Evolutionary conservation across 1,139 yeast genomes (phyloP), one percentile per base, ranked within the genome.

Genomic region (Pichia sp.): DNA sequence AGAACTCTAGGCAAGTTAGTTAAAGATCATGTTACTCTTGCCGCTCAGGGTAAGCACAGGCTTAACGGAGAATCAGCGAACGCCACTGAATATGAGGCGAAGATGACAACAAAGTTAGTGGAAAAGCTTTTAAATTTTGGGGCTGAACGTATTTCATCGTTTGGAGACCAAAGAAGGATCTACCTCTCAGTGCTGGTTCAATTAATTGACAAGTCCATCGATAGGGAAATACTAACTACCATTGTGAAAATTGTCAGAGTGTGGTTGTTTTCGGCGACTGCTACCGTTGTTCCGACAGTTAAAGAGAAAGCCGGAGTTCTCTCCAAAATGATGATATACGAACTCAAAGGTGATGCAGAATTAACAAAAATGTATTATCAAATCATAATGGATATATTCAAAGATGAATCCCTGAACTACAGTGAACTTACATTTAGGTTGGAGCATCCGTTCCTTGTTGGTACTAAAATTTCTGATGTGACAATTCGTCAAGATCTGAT

Each of bases 371-470:
- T 80, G 46, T 91, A 86, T 53, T 88, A 87, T 53, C 82, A 81
- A 49, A 84, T 93, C 24, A 81, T 93, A 41, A 79, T 88, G 30
- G 94, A 84, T 49, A 80, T 93, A 24, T 93, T 91, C 56, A 88
- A 84, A 47, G 88, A 86, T 47, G 81, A 82, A 30, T 66, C 80
- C 1, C 72, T 88, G 50, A 74, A 83, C 25, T 76, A 88, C 45
- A 80, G 96, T 2, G 99, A 93, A 52, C 70, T 93, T 30, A 88
- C 98, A 0, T 94, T 87, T 10, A 70, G 98, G 41, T 79, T 93
- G 86, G 98, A 93, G 55, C 96, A 88, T 55, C 96, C 98, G 16
- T 93, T 93, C 57, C 66, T 93, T 53, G 91, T 87, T 14, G 98
- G 98, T 29, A 91, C 98, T 0, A 70, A 94, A 30, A 71, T 86